Base-by-base conservation (phyloP, 1,284 basidiomycete species). In the Ceratobasidium sp. region DNA sequence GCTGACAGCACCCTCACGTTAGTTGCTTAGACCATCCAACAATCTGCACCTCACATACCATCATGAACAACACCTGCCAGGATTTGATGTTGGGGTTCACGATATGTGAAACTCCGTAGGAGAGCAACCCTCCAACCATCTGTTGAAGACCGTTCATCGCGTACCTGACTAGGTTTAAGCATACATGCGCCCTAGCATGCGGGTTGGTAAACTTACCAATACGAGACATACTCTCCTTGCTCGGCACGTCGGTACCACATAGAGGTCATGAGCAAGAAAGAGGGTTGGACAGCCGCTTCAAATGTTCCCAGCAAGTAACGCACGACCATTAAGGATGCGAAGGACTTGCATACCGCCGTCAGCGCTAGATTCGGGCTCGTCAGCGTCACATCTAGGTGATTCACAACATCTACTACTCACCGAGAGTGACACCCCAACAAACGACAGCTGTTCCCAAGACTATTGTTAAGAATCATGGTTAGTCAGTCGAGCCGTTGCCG, bases 271-370 rank as follows among this genome's bases (percentile, higher is more conserved):
- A 75, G 62, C n/a, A 73, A 68, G 42, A 72, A 70, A 0, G 70
- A 72, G 0, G 74, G 71, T 2, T 65, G 55, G 8, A 57, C 49
- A 4, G 47, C 27, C 7, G 49, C 52, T 22, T 56, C 69, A 25
- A 70, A 56, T 4, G 68, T 55, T 1, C 62, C 62, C 47, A 65
- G 38, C n/a, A 65, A n/a, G 27, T 65, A 65, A 35, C 74, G 72
- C 1, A 72, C 60, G 8, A 69, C 72, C 69, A 73, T 68, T 45
- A 75, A 53, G 3, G 50, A 64, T 1, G 60, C 54, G 40, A 71
- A 75, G 34, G 71, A 71, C 40, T 70, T 62, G 29, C 72, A 72
- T 6, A 69, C 69, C 4, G 73, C 73, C 32, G 71, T 75, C 62
- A 65, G 31, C 10, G 62, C 62, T 65, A 38, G 25, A 42, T 31